phyloP scores from a whole-genome alignment of 768 basidiomycete genomes.

The Boletus coccyginus region DNA sequence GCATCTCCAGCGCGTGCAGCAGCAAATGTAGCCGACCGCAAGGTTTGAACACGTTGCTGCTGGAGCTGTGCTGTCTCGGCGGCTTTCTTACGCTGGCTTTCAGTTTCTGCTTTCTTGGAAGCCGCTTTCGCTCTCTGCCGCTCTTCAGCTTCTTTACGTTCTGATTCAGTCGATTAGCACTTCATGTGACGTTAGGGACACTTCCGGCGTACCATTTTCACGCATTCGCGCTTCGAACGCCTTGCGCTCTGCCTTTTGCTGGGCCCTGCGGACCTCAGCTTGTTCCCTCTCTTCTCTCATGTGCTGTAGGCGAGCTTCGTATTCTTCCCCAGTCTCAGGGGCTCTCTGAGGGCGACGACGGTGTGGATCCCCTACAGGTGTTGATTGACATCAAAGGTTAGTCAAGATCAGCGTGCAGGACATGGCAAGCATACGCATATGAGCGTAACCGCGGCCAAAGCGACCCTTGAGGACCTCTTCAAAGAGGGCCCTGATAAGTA shows the following conservation, averaged over 20 bases:
- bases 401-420: slow-evolving; percentile 8
- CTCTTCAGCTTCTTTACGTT: slow-evolving; percentile 53
- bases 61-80: slow-evolving; percentile 47
- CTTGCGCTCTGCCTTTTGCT: slow-evolving; percentile 49
- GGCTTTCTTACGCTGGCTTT: slow-evolving; percentile 44
- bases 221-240: slow-evolving; percentile 44
- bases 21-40: slow-evolving; percentile 60
- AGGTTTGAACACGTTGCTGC: slow-evolving; percentile 49
- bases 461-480: slow-evolving; percentile 43
- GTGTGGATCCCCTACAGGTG: slow-evolving; percentile 20
- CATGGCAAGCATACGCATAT: slow-evolving; percentile 26
- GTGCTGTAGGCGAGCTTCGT: slow-evolving; percentile 48
- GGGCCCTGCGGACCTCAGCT: slow-evolving; percentile 46
- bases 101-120: slow-evolving; percentile 55
- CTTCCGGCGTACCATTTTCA: slow-evolving; percentile 43
- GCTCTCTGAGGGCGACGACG: slow-evolving; percentile 11
- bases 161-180: slow-evolving; percentile 23
- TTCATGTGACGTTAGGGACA: slow-evolving; percentile 3
- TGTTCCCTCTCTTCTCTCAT: slow-evolving; percentile 52
- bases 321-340: slow-evolving; percentile 52
- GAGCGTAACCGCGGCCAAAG: slow-evolving; percentile 25
- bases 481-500: slow-evolving; percentile 44
- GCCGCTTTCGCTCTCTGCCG: slow-evolving; percentile 54
- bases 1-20: slow-evolving; percentile 58
- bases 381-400: slow-evolving; percentile 1